phyloP scores from a whole-genome alignment of 2,329 filamentous ascomycete genomes.

The Botrytis medusae region DNA sequence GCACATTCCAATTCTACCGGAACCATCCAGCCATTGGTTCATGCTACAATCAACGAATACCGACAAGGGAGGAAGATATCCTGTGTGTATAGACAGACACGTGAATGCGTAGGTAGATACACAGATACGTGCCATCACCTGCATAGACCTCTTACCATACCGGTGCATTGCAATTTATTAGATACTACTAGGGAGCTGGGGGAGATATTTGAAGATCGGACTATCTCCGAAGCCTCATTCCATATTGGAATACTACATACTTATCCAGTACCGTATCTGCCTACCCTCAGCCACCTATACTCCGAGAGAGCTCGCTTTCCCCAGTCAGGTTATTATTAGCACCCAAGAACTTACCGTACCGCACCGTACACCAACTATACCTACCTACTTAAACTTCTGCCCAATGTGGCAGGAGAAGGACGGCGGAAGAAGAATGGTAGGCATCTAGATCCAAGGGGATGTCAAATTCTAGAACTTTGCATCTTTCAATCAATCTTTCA shows the following conservation, averaged over 20 bases:
- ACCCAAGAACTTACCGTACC: neutral
- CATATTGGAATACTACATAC: neutral
- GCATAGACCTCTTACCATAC: neutral
- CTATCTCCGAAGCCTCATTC: neutral
- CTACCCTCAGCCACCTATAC: neutral
- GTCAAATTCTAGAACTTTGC: neutral
- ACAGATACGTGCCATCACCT: neutral
- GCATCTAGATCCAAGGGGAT: neutral
- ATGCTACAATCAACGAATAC: too few species aligned
- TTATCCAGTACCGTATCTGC: too few species aligned
- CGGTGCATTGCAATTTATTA: neutral
- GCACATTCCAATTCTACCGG: too few species aligned
- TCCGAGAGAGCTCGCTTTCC: neutral
- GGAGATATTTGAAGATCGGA: neutral
- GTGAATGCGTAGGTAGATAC: too few species aligned
- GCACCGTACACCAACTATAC: too few species aligned
- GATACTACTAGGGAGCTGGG: neutral
- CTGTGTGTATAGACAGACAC: too few species aligned
- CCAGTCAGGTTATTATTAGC: neutral
- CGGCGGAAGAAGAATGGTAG: neutral
- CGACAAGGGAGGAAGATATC: too few species aligned
- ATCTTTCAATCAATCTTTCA: neutral
- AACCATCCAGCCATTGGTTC: too few species aligned
- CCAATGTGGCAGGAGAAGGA: neutral
- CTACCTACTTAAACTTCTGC: neutral